phyloP scores from a whole-genome alignment of 305 asterid genomes.

The Euphrasia arctica region DNA sequence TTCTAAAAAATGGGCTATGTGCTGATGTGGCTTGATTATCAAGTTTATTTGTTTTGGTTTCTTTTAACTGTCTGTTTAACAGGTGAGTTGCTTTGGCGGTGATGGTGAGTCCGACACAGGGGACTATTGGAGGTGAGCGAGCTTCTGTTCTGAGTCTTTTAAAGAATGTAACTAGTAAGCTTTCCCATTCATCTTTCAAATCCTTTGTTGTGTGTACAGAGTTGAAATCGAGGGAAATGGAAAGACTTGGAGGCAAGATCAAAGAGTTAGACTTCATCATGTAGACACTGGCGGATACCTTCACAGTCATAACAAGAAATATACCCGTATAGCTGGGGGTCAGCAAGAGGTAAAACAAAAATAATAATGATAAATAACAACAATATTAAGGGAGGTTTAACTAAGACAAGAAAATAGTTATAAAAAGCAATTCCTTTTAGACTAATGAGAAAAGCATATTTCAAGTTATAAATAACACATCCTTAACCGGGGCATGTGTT shows the following conservation, averaged over 20 bases:
- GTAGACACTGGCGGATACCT: slow-evolving; percentile 81
- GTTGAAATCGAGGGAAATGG: slow-evolving; percentile 43
- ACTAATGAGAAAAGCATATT: neutral
- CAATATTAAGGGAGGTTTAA: neutral
- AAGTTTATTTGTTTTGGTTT: neutral
- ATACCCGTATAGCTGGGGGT: slow-evolving; percentile 83
- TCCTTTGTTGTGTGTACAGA: slow-evolving; percentile 24
- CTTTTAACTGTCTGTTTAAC: slow-evolving; percentile 5
- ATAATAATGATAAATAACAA: neutral
- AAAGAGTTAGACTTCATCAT: slow-evolving; percentile 72
- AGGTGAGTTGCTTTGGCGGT: slow-evolving; percentile 83
- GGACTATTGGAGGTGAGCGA: slow-evolving; percentile 64
- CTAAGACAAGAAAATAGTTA: no score
- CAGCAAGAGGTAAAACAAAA: slow-evolving; percentile 78
- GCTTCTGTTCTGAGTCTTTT: neutral
- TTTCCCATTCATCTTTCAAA: neutral
- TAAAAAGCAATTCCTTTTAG: neutral
- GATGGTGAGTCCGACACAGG: slow-evolving; percentile 73
- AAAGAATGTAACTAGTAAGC: neutral
- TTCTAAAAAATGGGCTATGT: no score
- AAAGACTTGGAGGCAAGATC: slow-evolving; percentile 94
- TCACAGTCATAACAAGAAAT: slow-evolving; percentile 93
- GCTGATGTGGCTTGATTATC: neutral
- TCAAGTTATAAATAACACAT: neutral
- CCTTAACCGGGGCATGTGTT: neutral